Evolutionary conservation across 2,329 filamentous ascomycete genomes (phyloP), one percentile per base, ranked within the genome.

Genomic region (Kalaharituber pfeilii): DNA sequence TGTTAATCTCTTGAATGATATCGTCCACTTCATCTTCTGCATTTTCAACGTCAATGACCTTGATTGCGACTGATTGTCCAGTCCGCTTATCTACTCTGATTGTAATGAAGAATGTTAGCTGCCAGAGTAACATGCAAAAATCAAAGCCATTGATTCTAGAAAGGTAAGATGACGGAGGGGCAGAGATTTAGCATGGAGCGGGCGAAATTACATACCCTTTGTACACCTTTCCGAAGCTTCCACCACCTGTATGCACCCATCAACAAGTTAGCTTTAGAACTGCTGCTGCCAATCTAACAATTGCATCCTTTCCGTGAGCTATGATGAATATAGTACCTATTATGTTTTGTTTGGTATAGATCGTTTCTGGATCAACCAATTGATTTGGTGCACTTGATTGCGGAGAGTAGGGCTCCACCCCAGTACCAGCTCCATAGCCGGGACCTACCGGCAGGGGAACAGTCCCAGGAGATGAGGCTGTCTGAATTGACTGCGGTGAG

Each of bases 21-120:
- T 98, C 91, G 72, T 96, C 91, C 63, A 98, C 89, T 71, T 98
- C 91, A 69, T 98, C 91, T 70, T 98, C 91, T 65, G 91, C 91
- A 71, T 91, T 95, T 70, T 98, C 91, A 62, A 98, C 91, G 66
- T 98, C 91, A 68, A 98, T 96, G 65, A 98, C 77, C 70, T 98
- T 98, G 73, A 98, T 98, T 26, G 91, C 91, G 51, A 98, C 91
- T 11, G 89, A 82, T 66, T 94, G 84, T 33, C 91, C 91, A 18
- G 84, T 94, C 51, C 86, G 80, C 66, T 91, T 94, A 71, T 96
- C 89, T 61, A 96, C 86, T 56, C 84, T 91, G 62, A 57, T 27
- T 25, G 36, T 45, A 52, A 52, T 29, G 51, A 57, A 47, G 13
- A 20, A 27, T 26, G 13, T 36, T 25, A 28, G 15, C 36, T 50